Conservation (phyloP, 805 yeast genomes). For the Candida manassasensis region DNA sequence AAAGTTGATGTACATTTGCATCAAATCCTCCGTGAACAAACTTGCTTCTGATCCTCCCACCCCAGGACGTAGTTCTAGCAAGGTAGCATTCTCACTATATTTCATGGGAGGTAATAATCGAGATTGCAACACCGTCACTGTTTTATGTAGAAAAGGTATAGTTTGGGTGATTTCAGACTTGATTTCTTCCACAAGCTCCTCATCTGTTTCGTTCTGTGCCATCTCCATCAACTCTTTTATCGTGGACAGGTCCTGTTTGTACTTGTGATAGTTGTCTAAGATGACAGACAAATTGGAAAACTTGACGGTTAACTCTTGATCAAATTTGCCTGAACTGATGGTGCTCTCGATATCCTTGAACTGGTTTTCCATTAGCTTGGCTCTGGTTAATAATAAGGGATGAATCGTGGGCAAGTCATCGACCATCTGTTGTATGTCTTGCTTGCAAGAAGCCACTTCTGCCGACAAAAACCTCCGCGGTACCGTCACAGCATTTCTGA, state of each 20-base stretch:
- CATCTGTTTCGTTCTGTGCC: conserved; percentile 30
- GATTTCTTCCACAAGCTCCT: conserved; percentile 52
- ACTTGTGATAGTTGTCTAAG: conserved; percentile 27
- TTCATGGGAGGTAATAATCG: conserved; percentile 71
- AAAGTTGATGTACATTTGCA: conserved; percentile 75
- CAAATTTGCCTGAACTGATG: conserved; percentile 27
- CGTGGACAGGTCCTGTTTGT: conserved; percentile 22
- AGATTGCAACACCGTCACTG: conserved; percentile 46
- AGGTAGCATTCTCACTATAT: conserved; percentile 70
- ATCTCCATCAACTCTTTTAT: conserved; percentile 24
- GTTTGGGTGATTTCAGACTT: conserved; percentile 48
- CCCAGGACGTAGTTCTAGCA: conserved; percentile 88
- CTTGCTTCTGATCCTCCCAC: conserved; percentile 95
- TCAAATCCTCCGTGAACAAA: conserved; percentile 74
- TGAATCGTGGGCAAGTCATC: conserved; percentile 25
- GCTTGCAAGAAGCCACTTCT: neutral
- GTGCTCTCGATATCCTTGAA: conserved; percentile 22
- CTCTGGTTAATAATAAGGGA: conserved; percentile 36
- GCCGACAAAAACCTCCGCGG: neutral
- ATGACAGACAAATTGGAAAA: conserved; percentile 29
- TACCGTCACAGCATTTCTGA: too few relatives aligned
- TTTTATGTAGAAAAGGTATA: conserved; percentile 40
- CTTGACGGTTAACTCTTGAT: conserved; percentile 28
- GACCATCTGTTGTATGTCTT: conserved; percentile 1
- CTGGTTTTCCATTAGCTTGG: conserved; percentile 26